Conservation (phyloP, 2,329 filamentous ascomycete species). For the Dissoconium aciculare region DNA sequence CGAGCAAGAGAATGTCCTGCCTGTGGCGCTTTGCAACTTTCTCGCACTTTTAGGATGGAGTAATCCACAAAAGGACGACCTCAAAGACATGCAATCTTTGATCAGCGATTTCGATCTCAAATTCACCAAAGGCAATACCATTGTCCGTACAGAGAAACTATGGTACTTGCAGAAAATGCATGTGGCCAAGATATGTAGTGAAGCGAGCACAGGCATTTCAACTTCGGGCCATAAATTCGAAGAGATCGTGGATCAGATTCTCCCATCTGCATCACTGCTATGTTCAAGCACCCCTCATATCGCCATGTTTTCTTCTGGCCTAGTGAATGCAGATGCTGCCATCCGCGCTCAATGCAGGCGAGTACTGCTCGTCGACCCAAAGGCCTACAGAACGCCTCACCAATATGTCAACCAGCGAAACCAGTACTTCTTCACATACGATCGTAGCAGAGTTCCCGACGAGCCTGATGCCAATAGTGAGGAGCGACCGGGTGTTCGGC, state of each 20-base stretch:
- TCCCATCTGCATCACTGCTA: no score
- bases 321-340: no score
- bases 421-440: slow-evolving; percentile 40
- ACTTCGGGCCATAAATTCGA: slow-evolving; percentile 25
- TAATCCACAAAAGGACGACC: slow-evolving; percentile 50
- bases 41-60: slow-evolving; percentile 75
- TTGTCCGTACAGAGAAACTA: slow-evolving; percentile 67
- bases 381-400: slow-evolving; percentile 41
- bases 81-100: slow-evolving; percentile 57
- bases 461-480: slow-evolving; percentile 5
- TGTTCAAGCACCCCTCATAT: no score
- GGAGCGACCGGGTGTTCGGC: no score
- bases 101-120: slow-evolving; percentile 64
- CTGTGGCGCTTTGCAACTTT: slow-evolving; percentile 61
- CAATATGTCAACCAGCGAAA: slow-evolving; percentile 44
- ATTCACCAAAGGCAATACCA: slow-evolving; percentile 82
- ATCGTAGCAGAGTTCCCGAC: slow-evolving; percentile 8
- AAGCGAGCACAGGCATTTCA: slow-evolving; percentile 28
- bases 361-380: slow-evolving; percentile 40
- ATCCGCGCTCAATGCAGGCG: slow-evolving; percentile 8
- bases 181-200: slow-evolving; percentile 34
- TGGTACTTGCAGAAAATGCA: slow-evolving; percentile 64
- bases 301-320: no score
- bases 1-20: slow-evolving; percentile 43
- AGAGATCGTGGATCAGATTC: slow-evolving; percentile 19